A percentile compares a stretch with the other conserved stretches of the same genome.
These are phyloP conservation scores for Aspergillus latus DNA, from an alignment of 2,329 filamentous ascomycete species.

Conservation along the genomic window DNA sequence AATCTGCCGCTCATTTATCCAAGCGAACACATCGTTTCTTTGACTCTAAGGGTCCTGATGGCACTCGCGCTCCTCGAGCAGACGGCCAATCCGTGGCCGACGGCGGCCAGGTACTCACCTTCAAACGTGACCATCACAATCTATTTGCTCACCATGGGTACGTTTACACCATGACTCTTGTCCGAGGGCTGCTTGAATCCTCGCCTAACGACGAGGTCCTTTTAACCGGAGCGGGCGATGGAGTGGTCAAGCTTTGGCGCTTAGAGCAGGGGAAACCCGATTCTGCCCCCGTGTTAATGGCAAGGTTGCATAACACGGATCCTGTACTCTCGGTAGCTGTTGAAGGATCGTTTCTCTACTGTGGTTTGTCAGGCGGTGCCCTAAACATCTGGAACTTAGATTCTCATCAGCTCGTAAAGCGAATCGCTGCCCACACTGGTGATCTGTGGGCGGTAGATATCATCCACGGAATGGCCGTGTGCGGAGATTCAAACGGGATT, in stretches of 20 bases:
- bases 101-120: conserved; percentile 71
- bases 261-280: conserved; percentile 58
- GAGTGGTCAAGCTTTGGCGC: conserved; percentile 91
- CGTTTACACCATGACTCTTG: conserved; percentile 92
- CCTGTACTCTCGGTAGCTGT: conserved; percentile 75
- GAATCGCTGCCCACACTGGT: conserved; percentile 74
- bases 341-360: conserved; percentile 90
- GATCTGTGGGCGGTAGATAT: conserved; percentile 87
- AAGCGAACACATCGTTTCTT: conserved; percentile 85
- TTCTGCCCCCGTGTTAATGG: conserved; percentile 68
- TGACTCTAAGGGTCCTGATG: conserved; percentile 83
- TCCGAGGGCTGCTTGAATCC: conserved; percentile 69
- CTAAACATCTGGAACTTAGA: conserved; percentile 97
- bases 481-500: conserved; percentile 83
- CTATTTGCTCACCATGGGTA: conserved; percentile 96
- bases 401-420: conserved; percentile 83
- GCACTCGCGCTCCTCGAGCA: conserved; percentile 70
- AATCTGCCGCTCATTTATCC: conserved; percentile 69
- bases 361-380: conserved; percentile 80
- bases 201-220: conserved; percentile 70
- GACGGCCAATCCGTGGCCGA: conserved; percentile 49
- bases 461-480: conserved; percentile 81
- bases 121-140: conserved; percentile 74
- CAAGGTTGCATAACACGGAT: conserved; percentile 63
- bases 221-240: conserved; percentile 89